phyloP scores from a whole-genome alignment of 1,284 basidiomycete species.

The Pseudozyma pruni region DNA sequence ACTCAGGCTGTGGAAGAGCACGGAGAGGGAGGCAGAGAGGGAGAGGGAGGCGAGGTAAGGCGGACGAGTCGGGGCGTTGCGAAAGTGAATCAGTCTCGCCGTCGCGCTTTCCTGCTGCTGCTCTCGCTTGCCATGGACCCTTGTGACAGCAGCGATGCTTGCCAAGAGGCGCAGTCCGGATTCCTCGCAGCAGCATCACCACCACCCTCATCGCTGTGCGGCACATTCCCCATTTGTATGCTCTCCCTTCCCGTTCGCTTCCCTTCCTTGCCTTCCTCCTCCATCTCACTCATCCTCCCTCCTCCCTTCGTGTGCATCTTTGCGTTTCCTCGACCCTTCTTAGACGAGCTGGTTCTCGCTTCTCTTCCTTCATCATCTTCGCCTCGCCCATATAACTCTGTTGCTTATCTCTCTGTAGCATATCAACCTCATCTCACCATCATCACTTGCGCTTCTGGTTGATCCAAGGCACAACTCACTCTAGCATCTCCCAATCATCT shows the following conservation, averaged over 20 bases:
- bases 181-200: constrained; percentile 12
- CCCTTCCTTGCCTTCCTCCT: constrained; percentile 13
- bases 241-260: constrained; percentile 1
- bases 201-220: constrained; percentile 21
- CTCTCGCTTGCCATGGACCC: background rate
- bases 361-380: constrained; percentile 9
- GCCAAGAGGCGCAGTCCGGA: constrained; percentile 28
- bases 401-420: constrained; percentile 11
- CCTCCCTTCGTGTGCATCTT: constrained; percentile 21
- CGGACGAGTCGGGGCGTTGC: constrained; percentile 11
- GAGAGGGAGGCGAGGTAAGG: background rate
- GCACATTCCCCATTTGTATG: constrained; percentile 24
- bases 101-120: background rate
- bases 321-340: constrained; percentile 18
- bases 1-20: background rate
- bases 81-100: constrained; percentile 1
- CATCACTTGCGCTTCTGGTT: constrained; percentile 24
- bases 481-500: background rate
- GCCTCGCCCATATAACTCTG: background rate
- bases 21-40: background rate
- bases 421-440: constrained; percentile 2
- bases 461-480: constrained; percentile 22
- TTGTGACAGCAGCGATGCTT: no score
- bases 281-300: constrained; percentile 12
- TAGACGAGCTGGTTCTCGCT: constrained; percentile 42